Base-by-base conservation (phyloP, 108 stramenopile genomes). In the Chaetoceros muelleri region DNA sequence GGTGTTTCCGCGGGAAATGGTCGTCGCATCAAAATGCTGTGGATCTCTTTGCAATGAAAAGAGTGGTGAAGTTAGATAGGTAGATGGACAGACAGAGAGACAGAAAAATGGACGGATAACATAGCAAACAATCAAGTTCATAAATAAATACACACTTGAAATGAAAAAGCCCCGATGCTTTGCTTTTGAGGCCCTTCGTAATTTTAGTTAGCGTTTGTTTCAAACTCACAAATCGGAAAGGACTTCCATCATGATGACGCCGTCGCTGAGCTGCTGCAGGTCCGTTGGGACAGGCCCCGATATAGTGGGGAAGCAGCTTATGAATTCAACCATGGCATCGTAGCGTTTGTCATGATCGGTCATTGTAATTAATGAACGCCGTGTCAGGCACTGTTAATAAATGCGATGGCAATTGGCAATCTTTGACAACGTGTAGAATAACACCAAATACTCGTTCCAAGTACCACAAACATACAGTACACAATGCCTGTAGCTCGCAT, bases 191-290 rank as follows among this genome's bases (percentile, higher is more conserved):
- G 2, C 16, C n/a, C n/a, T 31, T 34, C n/a, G 17, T 29, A 55
- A 31, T 51, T 51, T 51, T 22, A 59, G 49, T 26, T 30, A 25
- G 49, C 28, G 49, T 48, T 19, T 57, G 0, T 19, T 52, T 3
- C 19, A n/a, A 1, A 78, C 90, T 75, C 64, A 91, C 90, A 91
- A 85, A 69, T 91, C 90, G 0, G 85, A 87, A 16, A 91, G 69
- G 25, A 77, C 90, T 59, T 91, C 85, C 66, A 91, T 85, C 49
- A 91, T 56, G 26, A 72, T 77, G 10, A 91, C 81, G 51, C 90
- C 90, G 53, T 91, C 90, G 34, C 74, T 74, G 28, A 91, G 58
- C 40, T 83, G 84, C 7, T 65, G 28, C 34, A 87, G 63, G 18
- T 58, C 44, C 7, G 64, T 69, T 3, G 85, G 81, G 29, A 74